Conservation (phyloP, 345 rosid genomes). For the Eucalyptus pauciflora region DNA sequence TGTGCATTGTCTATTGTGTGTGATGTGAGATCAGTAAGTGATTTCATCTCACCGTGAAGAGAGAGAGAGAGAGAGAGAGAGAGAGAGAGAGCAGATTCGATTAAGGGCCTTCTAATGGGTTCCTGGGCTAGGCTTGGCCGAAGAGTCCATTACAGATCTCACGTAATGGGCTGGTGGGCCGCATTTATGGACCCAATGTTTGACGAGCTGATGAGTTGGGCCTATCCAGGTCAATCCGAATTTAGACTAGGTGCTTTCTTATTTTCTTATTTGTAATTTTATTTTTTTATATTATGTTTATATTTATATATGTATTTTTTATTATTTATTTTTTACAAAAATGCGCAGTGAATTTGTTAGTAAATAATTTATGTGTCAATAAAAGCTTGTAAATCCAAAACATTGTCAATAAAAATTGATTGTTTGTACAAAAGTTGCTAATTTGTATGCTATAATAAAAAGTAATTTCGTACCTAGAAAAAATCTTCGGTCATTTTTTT, state of each 20-base stretch:
- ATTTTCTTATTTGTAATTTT: neutral
- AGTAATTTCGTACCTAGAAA: neutral
- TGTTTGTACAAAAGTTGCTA: neutral
- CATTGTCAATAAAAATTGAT: neutral
- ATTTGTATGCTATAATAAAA: neutral
- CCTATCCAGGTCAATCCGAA: neutral
- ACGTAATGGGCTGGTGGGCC: neutral
- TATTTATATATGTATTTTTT: neutral
- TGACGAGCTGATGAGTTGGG: neutral
- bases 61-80: too few species aligned
- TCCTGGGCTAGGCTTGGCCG: neutral
- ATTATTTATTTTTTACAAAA: neutral
- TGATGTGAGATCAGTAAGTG: too few species aligned
- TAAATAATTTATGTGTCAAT: neutral
- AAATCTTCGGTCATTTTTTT: neutral
- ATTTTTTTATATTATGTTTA: neutral
- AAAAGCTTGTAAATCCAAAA: accelerated
- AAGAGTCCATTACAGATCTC: neutral
- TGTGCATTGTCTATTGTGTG: too few species aligned
- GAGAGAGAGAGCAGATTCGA: neutral
- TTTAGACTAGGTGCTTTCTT: neutral
- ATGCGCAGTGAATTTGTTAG: neutral
- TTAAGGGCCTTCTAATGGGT: neutral
- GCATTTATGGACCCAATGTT: neutral
- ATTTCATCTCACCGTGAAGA: too few species aligned